Base-by-base conservation (phyloP, 768 basidiomycete species). In the Chalciporus chontae region DNA sequence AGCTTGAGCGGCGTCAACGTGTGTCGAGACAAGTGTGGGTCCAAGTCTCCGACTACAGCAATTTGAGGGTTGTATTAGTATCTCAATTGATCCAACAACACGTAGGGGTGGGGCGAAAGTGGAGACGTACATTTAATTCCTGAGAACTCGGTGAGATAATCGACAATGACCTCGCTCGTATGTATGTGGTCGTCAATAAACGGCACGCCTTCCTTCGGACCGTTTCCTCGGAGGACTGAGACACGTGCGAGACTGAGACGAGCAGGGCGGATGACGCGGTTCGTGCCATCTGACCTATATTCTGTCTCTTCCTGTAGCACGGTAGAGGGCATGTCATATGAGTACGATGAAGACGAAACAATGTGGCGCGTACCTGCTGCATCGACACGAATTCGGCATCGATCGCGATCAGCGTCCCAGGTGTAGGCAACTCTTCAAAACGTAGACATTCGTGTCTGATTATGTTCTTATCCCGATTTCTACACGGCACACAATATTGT, bases 111-210 rank as follows among this genome's bases (percentile, higher is more conserved):
- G 14, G 10, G 24, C 13, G 24, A 15, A 18, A 37, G 21, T 37
- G 9, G 0, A 3, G 58, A 68, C 88, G 48, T 61, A 94, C 95
- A 89, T 73, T 85, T 84, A 43, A 98, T 95, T 1, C 96, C 96
- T 9, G 95, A 98, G 63, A 85, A 98, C 67, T 97, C 94, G 0
- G 96, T 99, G 58, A 99, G 69, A 65, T 97, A 98, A 69, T 99
- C 94, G 23, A 96, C 92, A 43, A 99, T 92, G 6, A 81, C 78
- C 62, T 97, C 95, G 57, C 91, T 95, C 2, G 94, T 96, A 59
- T 96, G 91, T 32, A 98, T 98, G 60, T 99, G 90, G 60, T 99
- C 96, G 58, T 98, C 96, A 57, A 99, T 96, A 69, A 98, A 96
- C 2, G 96, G 95, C 11, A 87, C 64, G 4, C 90, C 90, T 60